phyloP scores from a whole-genome alignment of 345 rosid species.

The Eucalyptus erythrocorys region DNA sequence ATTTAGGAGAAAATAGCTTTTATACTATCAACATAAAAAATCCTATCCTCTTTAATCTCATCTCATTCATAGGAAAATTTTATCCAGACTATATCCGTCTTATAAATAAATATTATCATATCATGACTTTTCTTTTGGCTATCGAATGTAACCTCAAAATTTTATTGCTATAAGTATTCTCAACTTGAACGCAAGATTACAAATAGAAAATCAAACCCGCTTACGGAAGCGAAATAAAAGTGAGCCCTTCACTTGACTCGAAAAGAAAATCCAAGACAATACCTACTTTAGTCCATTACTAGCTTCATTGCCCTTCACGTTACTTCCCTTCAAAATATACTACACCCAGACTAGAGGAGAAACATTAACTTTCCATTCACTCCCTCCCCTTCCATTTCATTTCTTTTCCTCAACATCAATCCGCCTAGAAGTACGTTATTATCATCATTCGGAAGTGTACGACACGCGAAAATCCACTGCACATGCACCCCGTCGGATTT shows the following conservation, averaged over 20 bases:
- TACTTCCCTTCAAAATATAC: not conserved
- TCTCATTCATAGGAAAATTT: fast-evolving
- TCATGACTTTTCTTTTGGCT: no score
- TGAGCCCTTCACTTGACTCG: not conserved
- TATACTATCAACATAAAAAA: not conserved
- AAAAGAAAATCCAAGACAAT: not conserved
- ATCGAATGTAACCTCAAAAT: not conserved
- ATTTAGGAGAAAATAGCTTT: not conserved
- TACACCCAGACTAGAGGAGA: not conserved
- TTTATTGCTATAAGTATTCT: not conserved
- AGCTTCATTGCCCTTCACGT: not conserved
- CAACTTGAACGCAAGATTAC: not conserved
- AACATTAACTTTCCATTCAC: not conserved
- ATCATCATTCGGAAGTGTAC: not conserved
- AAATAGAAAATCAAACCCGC: not conserved
- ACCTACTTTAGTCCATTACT: not conserved
- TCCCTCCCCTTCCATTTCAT: not conserved
- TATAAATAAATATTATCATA: no score
- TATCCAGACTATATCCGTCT: no score
- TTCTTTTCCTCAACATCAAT: not conserved
- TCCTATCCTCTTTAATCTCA: not conserved
- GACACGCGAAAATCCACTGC: not conserved
- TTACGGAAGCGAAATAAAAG: not conserved
- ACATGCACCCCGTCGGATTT: not conserved
- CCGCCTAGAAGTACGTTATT: not conserved